Conservation (phyloP, 225 moss, liverwort and hornwort genomes). For the Anthoceros angustus region DNA sequence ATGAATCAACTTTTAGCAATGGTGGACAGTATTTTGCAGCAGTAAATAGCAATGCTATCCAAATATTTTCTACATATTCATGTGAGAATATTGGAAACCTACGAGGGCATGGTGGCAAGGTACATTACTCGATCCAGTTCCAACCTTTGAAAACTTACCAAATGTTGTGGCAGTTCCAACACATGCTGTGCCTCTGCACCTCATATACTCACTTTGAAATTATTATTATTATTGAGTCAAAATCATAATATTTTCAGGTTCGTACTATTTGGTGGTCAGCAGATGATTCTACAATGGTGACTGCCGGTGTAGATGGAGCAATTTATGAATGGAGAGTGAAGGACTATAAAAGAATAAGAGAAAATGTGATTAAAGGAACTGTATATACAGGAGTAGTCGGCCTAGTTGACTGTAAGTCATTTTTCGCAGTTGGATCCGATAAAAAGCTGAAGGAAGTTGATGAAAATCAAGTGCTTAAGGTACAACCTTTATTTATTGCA, state of each 20-base stretch:
- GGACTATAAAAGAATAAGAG: conserved; percentile 49
- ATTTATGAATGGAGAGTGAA: conserved; percentile 83
- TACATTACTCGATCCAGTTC: conserved; percentile 6
- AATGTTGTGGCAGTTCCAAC: too few species aligned
- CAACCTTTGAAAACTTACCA: not conserved
- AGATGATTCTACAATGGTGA: conserved; percentile 55
- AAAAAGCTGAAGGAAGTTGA: conserved; percentile 82
- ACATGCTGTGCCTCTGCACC: too few species aligned
- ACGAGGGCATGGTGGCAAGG: conserved; percentile 73
- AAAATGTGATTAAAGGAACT: conserved; percentile 82
- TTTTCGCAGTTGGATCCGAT: conserved; percentile 77
- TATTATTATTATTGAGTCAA: not conserved
- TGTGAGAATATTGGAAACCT: conserved; percentile 46
- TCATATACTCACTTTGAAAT: too few species aligned
- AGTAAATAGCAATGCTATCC: conserved; percentile 35
- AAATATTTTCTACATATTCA: conserved; percentile 46
- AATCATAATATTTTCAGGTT: conserved; percentile 30
- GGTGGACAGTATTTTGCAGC: conserved; percentile 58
- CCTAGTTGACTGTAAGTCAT: conserved; percentile 49
- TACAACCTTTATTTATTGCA: conserved; percentile 18
- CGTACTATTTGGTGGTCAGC: conserved; percentile 70
- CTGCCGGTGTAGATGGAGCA: conserved; percentile 73
- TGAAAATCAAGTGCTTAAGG: conserved; percentile 37
- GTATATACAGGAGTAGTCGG: conserved; percentile 48
- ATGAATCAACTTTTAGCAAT: conserved; percentile 52